phyloP scores from a whole-genome alignment of 2,329 filamentous ascomycete genomes.

The Aureobasidium sp. region DNA sequence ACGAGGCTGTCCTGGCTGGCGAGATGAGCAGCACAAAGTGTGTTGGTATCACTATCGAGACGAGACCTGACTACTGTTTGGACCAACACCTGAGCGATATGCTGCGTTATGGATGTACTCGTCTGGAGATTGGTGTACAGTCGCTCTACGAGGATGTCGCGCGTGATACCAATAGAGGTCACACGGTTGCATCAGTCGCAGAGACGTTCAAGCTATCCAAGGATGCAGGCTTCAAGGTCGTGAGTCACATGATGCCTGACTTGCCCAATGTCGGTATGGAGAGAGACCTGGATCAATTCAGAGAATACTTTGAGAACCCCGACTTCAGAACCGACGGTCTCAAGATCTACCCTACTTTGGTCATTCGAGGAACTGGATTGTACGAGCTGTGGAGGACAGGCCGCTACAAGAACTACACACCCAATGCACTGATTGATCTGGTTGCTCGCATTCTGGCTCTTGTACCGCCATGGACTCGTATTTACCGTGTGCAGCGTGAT shows the following conservation, averaged over 20 bases:
- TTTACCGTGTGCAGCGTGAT: conserved; percentile 96
- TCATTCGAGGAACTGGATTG: conserved; percentile 90
- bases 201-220: conserved; percentile 97
- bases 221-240: conserved; percentile 97
- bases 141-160: conserved; percentile 97
- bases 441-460: conserved; percentile 93
- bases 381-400: conserved; percentile 98
- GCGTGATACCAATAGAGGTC: conserved; percentile 93
- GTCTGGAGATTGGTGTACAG: conserved; percentile 90
- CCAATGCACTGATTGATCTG: conserved; percentile 90
- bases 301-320: conserved; percentile 96
- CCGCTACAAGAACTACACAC: conserved; percentile 96
- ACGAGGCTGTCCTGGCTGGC: conserved; percentile 87
- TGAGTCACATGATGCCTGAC: conserved; percentile 99
- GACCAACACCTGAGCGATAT: conserved; percentile 93
- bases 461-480: conserved; percentile 94
- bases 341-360: conserved; percentile 96
- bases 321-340: conserved; percentile 92
- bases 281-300: conserved; percentile 90
- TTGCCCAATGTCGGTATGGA: conserved; percentile 98
- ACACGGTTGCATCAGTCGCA: conserved; percentile 89
- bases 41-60: conserved; percentile 98
- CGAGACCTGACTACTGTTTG: conserved; percentile 89
- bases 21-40: conserved; percentile 98
- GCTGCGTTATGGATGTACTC: conserved; percentile 95